Base-by-base conservation (phyloP, 495 filamentous ascomycete genomes). In the Physcia stellaris region DNA sequence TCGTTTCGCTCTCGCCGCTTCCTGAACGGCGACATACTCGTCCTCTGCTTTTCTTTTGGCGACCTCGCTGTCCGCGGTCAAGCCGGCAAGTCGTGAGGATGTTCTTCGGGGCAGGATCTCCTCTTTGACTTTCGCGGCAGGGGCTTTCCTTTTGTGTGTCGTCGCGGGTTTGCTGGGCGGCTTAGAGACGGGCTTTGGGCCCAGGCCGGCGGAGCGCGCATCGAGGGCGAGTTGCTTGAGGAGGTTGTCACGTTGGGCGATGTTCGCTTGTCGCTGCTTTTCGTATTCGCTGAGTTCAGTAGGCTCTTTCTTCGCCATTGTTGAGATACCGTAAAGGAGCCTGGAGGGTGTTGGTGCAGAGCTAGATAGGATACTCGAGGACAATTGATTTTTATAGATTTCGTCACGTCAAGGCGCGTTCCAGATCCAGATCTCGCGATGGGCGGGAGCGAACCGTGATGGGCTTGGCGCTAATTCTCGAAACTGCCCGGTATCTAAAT, bases 21-120 rank as follows among this genome's bases (percentile, higher is more conserved):
- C 73, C 43, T 65, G 64, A 12, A 68, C 57, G 1, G 64, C 71
- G 23, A 77, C 73, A 29, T 72, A 57, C 27, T 87, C 75, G 3
- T 84, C 75, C 39, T 90, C 83, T 0, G 72, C 71, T 53, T 92
- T 92, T 43, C 84, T 71, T 55, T 90, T 92, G 9, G 77, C 74
- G 15, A 73, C 68, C 40, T 83, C 77, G 34, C 77, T 79, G 46
- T 82, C 79, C 22, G 80, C 76, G 5, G 70, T 63, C 7, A 85
- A 63, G 15, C 80, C 79, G 9, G 66, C 62, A 16, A 85, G 53
- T 4, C 80, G 70, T 0, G 79, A 80, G 2, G 77, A 82, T 13
- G 70, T 79, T 9, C 80, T 67, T 2, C 70, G 63, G 0, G 79
- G 78, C 0, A 61, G 50, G 27, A 65, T 61, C 28, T 68, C 55